phyloP scores from a whole-genome alignment of 495 filamentous ascomycete species.

The Xylaria curta region DNA sequence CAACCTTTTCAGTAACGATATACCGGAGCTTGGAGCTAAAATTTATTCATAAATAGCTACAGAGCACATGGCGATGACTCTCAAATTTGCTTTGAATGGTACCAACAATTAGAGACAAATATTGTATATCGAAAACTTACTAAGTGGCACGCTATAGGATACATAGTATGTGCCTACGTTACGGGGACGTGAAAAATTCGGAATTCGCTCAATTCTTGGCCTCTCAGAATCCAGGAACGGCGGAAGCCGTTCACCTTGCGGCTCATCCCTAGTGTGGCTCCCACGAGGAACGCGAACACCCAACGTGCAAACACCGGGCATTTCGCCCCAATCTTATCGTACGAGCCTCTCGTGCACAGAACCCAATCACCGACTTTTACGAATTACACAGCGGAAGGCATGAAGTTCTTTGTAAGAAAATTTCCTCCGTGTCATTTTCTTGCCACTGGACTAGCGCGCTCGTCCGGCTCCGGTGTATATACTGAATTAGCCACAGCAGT shows the following conservation, averaged over 20 bases:
- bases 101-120: not conserved
- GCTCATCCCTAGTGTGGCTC: not conserved
- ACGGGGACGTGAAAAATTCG: not conserved
- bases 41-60: not conserved
- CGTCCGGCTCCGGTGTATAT: not conserved
- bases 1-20: not conserved
- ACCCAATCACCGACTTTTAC: constrained; percentile 5
- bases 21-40: not conserved
- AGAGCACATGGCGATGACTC: not conserved
- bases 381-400: not conserved
- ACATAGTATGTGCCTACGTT: not conserved
- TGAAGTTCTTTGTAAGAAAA: not conserved
- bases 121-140: not conserved
- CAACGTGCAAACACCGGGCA: constrained; percentile 15
- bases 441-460: not conserved
- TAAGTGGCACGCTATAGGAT: not conserved
- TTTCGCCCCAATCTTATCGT: not conserved
- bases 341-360: not conserved
- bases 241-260: too few relatives aligned
- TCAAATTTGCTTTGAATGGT: not conserved
- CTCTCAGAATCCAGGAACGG: not conserved
- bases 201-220: not conserved
- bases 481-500: not conserved
- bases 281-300: not conserved
- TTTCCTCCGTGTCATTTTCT: not conserved